These are phyloP conservation scores for Stellera chamaejasme DNA, from an alignment of 345 rosid species.

Conservation along the genomic window DNA sequence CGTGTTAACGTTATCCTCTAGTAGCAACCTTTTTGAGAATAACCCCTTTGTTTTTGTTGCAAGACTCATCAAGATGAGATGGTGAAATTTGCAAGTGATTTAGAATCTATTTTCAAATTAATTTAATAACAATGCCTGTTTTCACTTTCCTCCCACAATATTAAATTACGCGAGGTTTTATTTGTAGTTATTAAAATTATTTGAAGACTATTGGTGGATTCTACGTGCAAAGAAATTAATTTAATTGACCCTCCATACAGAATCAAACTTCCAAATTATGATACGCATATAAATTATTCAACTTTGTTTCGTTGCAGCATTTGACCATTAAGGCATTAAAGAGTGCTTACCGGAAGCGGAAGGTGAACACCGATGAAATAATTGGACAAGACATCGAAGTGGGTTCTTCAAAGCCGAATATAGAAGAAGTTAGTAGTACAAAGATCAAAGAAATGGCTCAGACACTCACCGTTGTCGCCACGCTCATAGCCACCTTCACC, in stretches of 20 bases:
- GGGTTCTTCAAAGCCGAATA: not conserved
- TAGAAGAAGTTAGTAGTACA: rapidly evolving
- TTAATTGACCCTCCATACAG: too few relatives aligned
- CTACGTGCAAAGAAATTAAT: too few relatives aligned
- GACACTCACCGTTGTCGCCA: conserved; percentile 7
- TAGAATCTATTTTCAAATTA: too few relatives aligned
- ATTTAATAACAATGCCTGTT: too few relatives aligned
- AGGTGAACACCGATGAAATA: not conserved
- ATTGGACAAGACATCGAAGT: not conserved
- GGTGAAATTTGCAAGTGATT: too few relatives aligned
- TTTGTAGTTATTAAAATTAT: too few relatives aligned
- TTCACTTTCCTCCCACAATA: too few relatives aligned
- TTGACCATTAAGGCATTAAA: conserved; percentile 7
- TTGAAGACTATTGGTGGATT: too few relatives aligned
- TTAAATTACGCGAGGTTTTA: too few relatives aligned
- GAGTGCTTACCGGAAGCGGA: not conserved
- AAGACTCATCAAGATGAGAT: too few relatives aligned
- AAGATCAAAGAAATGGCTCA: conserved; percentile 8
- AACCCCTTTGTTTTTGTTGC: conserved; percentile 3
- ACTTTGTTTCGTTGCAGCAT: not conserved
- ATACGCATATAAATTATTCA: too few relatives aligned
- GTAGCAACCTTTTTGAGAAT: not conserved
- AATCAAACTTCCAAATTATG: too few relatives aligned
- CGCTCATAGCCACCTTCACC: conserved; percentile 16
- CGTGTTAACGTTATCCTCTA: not conserved